Conservation (phyloP, 352 stramenopile species). For the Phytophthora quininea region DNA sequence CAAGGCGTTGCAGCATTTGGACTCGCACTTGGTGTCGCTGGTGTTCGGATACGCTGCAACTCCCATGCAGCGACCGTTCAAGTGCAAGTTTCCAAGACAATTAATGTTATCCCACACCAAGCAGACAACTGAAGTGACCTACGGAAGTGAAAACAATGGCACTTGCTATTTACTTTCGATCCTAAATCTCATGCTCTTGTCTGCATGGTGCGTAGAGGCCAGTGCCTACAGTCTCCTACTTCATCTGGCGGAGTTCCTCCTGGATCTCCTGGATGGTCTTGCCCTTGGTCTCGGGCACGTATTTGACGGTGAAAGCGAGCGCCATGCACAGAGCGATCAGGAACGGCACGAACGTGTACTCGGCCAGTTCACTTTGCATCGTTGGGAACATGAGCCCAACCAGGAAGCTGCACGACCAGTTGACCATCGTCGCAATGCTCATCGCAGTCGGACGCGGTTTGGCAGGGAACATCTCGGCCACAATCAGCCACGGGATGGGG, state of each 20-base stretch:
- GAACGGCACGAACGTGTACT: constrained; percentile 93
- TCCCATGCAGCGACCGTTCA: not conserved
- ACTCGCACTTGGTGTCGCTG: not conserved
- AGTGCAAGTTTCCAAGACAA: not conserved
- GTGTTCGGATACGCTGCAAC: not conserved
- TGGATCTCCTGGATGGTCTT: constrained; percentile 82
- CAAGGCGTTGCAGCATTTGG: not conserved
- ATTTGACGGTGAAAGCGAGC: constrained; percentile 81
- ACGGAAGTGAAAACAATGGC: not conserved
- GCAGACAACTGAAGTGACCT: too few species aligned
- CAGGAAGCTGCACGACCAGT: constrained; percentile 96
- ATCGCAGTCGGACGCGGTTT: constrained; percentile 93
- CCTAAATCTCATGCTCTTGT: constrained; percentile 2
- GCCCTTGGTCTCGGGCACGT: constrained; percentile 92
- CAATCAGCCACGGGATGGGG: constrained; percentile 96
- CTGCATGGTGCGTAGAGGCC: constrained; percentile 15
- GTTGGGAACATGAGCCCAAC: constrained; percentile 94
- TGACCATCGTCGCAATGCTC: constrained; percentile 92
- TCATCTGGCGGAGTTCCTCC: constrained; percentile 49
- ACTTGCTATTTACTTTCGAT: not conserved
- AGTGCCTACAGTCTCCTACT: constrained; percentile 17
- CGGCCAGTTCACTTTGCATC: constrained; percentile 82
- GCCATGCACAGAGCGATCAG: constrained; percentile 73
- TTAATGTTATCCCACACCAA: too few species aligned
- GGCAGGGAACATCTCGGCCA: constrained; percentile 96